phyloP scores from a whole-genome alignment of 169 alveolate genomes.

The Plasmodium cynomolgi region DNA sequence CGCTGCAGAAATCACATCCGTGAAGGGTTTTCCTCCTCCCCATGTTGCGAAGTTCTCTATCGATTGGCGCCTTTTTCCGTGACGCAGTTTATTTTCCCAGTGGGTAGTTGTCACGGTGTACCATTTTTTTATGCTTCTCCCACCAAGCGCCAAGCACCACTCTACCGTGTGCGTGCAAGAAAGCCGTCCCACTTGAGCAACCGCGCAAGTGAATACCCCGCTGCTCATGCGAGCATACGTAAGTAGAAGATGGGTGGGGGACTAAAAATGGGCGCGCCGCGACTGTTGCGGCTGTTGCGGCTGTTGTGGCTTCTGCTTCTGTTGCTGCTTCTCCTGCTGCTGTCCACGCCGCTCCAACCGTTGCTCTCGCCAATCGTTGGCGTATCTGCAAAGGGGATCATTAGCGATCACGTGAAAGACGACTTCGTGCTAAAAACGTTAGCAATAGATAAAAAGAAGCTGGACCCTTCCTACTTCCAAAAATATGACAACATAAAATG shows the following conservation, averaged over 20 bases:
- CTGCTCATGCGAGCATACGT: neutral
- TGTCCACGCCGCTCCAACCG: neutral
- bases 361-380: neutral
- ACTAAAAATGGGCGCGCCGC: neutral
- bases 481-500: constrained; percentile 74
- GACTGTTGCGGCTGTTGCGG: neutral
- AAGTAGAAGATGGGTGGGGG: neutral
- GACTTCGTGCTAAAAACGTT: constrained; percentile 29
- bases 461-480: constrained; percentile 15
- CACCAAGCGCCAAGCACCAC: neutral
- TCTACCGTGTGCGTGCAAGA: neutral
- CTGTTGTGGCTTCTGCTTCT: neutral
- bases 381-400: neutral
- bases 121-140: neutral
- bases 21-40: neutral
- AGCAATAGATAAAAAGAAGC: constrained; percentile 16
- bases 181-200: neutral
- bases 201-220: neutral
- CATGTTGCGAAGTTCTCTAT: neutral
- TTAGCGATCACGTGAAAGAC: neutral
- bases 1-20: neutral
- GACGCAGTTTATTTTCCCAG: neutral
- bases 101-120: neutral
- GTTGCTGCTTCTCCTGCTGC: too few species aligned
- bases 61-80: neutral